Base-by-base conservation (phyloP, 345 rosid genomes). In the Passiflora organensis region DNA sequence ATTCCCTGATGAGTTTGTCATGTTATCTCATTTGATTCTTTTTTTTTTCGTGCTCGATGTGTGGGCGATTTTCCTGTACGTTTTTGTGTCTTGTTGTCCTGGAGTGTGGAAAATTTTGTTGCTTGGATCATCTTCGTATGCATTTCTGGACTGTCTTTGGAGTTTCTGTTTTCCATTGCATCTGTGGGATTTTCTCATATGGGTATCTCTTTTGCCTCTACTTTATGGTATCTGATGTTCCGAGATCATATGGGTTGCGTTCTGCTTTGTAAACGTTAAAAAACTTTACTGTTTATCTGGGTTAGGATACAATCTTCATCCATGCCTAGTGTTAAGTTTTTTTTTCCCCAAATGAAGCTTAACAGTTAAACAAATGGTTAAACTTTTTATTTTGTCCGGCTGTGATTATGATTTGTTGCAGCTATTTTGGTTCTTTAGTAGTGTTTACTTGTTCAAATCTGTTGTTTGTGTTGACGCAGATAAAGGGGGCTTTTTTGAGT, bases 391-490 rank as follows among this genome's bases (percentile, higher is more conserved):
- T n/a, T n/a, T n/a, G n/a, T n/a, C n/a, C n/a, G n/a, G n/a, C n/a
- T n/a, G n/a, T 21, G 32, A 24, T 43, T 51, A 8, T 43, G 17
- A 28, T 34, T 12, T 19, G 18, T 43, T 49, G 32, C 22, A 20
- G 16, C 14, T 28, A 28, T 28, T 28, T 28, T 28, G 3, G 34
- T 28, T 28, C 34, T 28, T 28, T 28, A 28, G 8, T 3, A 8
- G 34, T 28, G 34, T 8, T 28, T 28, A 28, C 34, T 28, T 28
- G 34, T 8, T 28, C 34, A 28, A 3, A 28, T 28, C 34, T 28
- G 34, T 47, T 47, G 28, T 32, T 68, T n/a, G 8, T 60, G 16
- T 32, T 44, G 34, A 18, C 17, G 32, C 68, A 55, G 73, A 39
- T 22, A 48, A 42, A 56, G 16, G 53, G 45, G 32, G 21, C n/a